phyloP scores from a whole-genome alignment of 2,329 filamentous ascomycete genomes.

The Monosporascus sp. region DNA sequence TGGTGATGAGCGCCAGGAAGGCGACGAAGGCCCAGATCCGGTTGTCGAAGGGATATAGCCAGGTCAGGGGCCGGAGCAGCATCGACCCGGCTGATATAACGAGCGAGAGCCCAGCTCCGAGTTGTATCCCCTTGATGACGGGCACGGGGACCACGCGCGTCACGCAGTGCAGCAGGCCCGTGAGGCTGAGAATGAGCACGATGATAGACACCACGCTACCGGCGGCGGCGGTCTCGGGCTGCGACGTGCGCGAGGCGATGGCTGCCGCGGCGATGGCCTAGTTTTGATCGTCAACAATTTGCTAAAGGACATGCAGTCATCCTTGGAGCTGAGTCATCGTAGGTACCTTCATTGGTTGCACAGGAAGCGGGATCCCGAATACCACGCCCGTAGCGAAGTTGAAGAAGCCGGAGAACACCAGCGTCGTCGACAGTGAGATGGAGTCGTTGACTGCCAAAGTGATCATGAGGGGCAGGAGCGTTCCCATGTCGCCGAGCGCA shows the following conservation, averaged over 20 bases:
- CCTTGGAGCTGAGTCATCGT: background rate
- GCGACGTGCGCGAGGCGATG: conserved; percentile 62
- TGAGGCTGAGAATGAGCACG: conserved; percentile 72
- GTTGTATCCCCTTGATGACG: conserved; percentile 90
- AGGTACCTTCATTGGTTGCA: conserved; percentile 73
- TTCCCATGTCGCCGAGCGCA: conserved; percentile 70
- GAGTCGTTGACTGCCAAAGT: conserved; percentile 73
- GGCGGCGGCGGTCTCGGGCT: conserved; percentile 71
- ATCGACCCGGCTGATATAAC: conserved; percentile 69
- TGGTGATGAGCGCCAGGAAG: conserved; percentile 65
- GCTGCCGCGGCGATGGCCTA: conserved; percentile 84
- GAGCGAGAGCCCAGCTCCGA: conserved; percentile 82
- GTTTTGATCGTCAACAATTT: background rate
- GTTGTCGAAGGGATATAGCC: conserved; percentile 71
- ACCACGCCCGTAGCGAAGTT: conserved; percentile 77
- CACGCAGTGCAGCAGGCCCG: conserved; percentile 71
- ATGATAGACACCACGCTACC: conserved; percentile 72
- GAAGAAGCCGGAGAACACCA: conserved; percentile 82
- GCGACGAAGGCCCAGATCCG: conserved; percentile 69
- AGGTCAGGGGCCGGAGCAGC: conserved; percentile 63
- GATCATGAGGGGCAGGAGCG: conserved; percentile 70
- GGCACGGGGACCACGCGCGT: conserved; percentile 74
- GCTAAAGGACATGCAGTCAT: background rate
- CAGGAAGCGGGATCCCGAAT: conserved; percentile 86
- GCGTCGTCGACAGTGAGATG: conserved; percentile 75